These are phyloP conservation scores for Pelargonium nanum DNA, from an alignment of 345 rosid species.

Conservation along the genomic window DNA sequence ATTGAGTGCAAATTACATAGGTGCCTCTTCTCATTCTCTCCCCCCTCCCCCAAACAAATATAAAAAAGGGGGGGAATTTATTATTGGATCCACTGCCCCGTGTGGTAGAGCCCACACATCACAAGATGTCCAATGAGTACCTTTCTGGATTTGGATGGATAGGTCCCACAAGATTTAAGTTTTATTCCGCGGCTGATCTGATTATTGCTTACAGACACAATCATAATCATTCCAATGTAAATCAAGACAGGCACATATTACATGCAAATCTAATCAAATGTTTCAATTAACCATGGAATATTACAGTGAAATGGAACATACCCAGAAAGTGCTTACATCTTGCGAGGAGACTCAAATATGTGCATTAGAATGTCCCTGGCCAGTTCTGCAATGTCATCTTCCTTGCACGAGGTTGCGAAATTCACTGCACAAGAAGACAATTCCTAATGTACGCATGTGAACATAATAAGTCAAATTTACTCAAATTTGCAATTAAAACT, in stretches of 20 bases:
- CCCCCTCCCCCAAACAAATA: not conserved
- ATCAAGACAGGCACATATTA: not conserved
- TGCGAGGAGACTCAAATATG: slow-evolving; percentile 29
- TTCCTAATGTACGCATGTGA: not conserved
- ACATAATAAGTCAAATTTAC: not conserved
- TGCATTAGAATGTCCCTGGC: slow-evolving; percentile 52
- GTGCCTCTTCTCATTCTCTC: not conserved
- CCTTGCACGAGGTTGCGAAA: slow-evolving; percentile 46
- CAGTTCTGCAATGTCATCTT: slow-evolving; percentile 39
- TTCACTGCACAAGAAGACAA: slow-evolving; percentile 39
- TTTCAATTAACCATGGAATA: not conserved
- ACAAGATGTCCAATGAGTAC: not conserved
- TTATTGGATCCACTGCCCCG: not conserved
- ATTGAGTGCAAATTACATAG: not conserved
- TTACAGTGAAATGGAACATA: not conserved
- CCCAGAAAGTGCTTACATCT: not conserved
- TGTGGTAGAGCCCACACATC: not conserved
- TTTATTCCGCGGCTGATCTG: not conserved
- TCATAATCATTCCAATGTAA: not conserved
- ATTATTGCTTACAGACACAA: not conserved
- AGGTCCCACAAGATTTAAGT: not conserved
- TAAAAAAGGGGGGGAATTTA: not conserved
- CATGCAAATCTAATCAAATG: not conserved
- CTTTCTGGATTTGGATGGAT: not conserved
- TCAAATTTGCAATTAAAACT: not conserved